Evolutionary conservation across 148 eudicot species (phyloP).

Genomic region (Vaccinium myrtillus): DNA sequence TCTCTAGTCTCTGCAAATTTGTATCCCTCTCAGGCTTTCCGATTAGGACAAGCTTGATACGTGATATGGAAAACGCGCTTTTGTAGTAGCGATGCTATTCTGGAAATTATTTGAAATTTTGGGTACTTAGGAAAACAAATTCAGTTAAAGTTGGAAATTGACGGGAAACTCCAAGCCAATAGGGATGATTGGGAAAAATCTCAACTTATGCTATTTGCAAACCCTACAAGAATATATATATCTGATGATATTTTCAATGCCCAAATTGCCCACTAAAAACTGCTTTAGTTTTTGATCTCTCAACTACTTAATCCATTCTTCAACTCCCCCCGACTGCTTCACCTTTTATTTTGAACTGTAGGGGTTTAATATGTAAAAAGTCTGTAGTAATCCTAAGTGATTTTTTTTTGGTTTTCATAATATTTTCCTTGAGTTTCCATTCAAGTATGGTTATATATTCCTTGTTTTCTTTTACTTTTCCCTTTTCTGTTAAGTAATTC

Average conservation of each 20-base stretch:
- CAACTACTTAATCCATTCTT: background rate
- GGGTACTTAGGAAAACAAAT: background rate
- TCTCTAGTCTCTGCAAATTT: background rate
- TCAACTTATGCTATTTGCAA: background rate
- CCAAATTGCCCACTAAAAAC: background rate
- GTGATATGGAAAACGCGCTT: background rate
- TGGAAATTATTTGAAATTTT: background rate
- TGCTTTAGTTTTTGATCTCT: background rate
- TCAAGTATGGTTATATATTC: background rate
- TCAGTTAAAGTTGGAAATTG: background rate
- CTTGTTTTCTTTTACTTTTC: background rate
- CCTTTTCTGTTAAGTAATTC: conserved; percentile 5
- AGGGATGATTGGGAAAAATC: background rate
- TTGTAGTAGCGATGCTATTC: background rate
- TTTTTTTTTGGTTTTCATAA: background rate
- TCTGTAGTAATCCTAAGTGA: background rate
- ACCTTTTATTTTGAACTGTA: background rate
- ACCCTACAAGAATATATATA: background rate
- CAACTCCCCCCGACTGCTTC: background rate
- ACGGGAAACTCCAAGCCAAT: background rate
- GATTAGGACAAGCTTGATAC: background rate
- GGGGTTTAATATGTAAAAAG: background rate
- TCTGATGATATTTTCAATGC: background rate
- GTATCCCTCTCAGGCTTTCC: background rate
- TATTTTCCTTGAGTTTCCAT: background rate